Conservation (phyloP, 164 flowering plant genomes). For the Tetrastigma voinierianum region DNA sequence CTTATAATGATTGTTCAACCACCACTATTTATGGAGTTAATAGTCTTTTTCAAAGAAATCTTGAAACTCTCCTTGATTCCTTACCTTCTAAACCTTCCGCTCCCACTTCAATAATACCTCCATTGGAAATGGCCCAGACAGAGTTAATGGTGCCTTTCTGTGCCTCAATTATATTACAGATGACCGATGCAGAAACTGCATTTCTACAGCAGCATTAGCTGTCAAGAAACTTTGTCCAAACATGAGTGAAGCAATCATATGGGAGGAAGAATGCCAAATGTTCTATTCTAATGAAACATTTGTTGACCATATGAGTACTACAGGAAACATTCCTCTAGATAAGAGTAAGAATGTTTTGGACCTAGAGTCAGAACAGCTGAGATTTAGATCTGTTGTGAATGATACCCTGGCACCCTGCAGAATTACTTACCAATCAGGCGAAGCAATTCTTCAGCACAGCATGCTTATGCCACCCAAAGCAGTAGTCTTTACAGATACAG, state of each 20-base stretch:
- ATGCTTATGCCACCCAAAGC: slow-evolving; percentile 27
- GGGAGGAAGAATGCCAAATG: slow-evolving; percentile 36
- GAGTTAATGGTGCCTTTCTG: slow-evolving; percentile 28
- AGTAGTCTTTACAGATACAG: neutral
- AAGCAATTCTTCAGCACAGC: slow-evolving; percentile 6
- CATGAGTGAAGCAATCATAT: slow-evolving; percentile 22
- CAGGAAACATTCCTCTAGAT: slow-evolving; percentile 1
- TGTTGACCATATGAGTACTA: slow-evolving; percentile 23
- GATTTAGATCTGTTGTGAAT: slow-evolving; percentile 11
- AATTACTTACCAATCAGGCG: slow-evolving; percentile 18
- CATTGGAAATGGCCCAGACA: slow-evolving; percentile 12
- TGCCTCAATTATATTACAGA: slow-evolving; percentile 22
- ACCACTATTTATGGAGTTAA: neutral
- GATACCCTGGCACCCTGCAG: slow-evolving; percentile 10
- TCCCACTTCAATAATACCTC: slow-evolving; percentile 17
- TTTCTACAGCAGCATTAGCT: slow-evolving; percentile 9
- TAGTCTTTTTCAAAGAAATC: slow-evolving; percentile 17
- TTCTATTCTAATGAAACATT: slow-evolving; percentile 25
- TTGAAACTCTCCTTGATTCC: slow-evolving; percentile 8
- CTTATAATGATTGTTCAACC: slow-evolving; percentile 5
- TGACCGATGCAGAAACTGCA: slow-evolving; percentile 17
- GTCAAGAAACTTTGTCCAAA: slow-evolving; percentile 17
- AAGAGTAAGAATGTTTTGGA: slow-evolving; percentile 18
- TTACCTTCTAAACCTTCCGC: slow-evolving; percentile 18
- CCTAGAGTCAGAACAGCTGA: neutral